These are phyloP conservation scores for Nadsonia starkeyi-henricii DNA, from an alignment of 1,139 yeast genomes.

Conservation along the genomic window DNA sequence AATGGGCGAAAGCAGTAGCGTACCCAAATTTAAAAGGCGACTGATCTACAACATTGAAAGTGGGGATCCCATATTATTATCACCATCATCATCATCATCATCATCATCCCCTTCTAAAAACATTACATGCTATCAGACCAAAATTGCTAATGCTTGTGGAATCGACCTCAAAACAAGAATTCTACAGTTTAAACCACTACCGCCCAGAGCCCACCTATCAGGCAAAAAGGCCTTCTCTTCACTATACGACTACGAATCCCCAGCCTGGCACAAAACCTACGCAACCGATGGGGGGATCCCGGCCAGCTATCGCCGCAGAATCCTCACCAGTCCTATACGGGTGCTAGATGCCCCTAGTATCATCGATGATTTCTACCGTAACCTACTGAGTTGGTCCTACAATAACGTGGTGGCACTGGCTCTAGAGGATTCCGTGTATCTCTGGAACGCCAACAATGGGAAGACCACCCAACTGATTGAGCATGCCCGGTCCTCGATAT, in stretches of 20 bases:
- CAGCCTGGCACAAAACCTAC: too few species aligned
- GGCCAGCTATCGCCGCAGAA: constrained; percentile 1
- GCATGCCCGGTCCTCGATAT: constrained; percentile 40
- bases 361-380: constrained; percentile 85
- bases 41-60: too few species aligned
- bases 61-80: too few species aligned
- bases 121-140: background rate
- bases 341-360: constrained; percentile 94
- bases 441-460: constrained; percentile 85
- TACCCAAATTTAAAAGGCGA: too few species aligned
- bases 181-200: background rate
- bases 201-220: background rate
- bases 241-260: too few species aligned
- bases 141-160: background rate
- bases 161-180: background rate
- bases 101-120: background rate
- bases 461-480: constrained; percentile 72
- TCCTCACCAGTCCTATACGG: constrained; percentile 21
- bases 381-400: constrained; percentile 91
- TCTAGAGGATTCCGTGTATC: constrained; percentile 69
- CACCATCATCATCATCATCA: too few species aligned
- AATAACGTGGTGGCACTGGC: constrained; percentile 86
- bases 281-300: too few species aligned
- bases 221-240: too few species aligned
- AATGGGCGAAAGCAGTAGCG: too few species aligned